These are phyloP conservation scores for Anthracocystis panici-leucophaei DNA, from an alignment of 1,284 basidiomycete genomes.

Conservation along the genomic window DNA sequence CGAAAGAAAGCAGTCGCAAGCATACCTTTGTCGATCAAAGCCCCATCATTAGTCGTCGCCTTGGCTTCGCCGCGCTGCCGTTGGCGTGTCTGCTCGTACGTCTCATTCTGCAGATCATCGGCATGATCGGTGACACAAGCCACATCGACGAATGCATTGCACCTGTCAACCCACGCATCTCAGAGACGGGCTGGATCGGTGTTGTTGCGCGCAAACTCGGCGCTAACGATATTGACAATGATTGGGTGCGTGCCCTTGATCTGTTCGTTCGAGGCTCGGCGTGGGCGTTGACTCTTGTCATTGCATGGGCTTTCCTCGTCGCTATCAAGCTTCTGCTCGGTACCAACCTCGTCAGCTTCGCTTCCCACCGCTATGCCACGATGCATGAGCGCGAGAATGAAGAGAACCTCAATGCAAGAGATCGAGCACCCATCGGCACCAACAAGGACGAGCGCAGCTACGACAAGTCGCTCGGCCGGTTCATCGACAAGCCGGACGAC, in stretches of 20 bases:
- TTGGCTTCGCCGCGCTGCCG: conserved; percentile 93
- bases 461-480: conserved; percentile 50
- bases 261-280: conserved; percentile 44
- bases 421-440: conserved; percentile 64
- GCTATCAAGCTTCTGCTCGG: conserved; percentile 67
- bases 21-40: conserved; percentile 94
- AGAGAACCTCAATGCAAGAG: conserved; percentile 61
- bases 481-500: conserved; percentile 60
- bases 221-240: conserved; percentile 45
- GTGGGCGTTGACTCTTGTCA: conserved; percentile 47
- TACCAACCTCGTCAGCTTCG: conserved; percentile 61
- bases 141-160: conserved; percentile 70
- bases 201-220: conserved; percentile 37
- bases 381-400: conserved; percentile 62
- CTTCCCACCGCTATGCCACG: conserved; percentile 59
- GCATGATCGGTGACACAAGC: conserved; percentile 74
- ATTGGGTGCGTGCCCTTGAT: conserved; percentile 34
- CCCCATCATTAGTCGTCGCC: conserved; percentile 88
- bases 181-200: conserved; percentile 41
- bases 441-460: conserved; percentile 55
- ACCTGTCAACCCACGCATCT: conserved; percentile 22
- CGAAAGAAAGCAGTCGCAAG: conserved; percentile 69
- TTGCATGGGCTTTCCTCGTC: conserved; percentile 61
- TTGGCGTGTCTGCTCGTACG: conserved; percentile 91
- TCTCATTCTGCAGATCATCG: conserved; percentile 82